A percentile compares a stretch with the other conserved stretches of the same genome.
phyloP scores from a whole-genome alignment of 345 rosid species.

The Brassica cretica region DNA sequence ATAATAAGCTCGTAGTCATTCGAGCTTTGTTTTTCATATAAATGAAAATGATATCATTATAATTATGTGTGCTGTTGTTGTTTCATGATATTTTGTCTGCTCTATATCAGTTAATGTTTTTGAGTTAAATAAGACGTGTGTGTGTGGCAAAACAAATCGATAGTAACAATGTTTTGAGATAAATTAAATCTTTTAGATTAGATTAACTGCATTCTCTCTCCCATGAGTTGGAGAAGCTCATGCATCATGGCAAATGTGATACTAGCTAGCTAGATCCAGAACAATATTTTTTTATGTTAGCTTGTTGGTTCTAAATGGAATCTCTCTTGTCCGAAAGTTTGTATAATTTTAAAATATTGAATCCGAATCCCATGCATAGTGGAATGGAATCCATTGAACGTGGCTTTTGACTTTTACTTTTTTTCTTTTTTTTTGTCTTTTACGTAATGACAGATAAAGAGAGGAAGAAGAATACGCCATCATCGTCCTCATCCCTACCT shows the following conservation, averaged over 20 bases:
- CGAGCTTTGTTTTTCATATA: neutral
- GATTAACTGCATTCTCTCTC: neutral
- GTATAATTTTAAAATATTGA: neutral
- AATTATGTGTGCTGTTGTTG: neutral
- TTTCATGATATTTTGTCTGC: neutral
- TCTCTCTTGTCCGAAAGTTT: neutral
- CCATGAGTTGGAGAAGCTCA: neutral
- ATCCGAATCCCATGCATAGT: neutral
- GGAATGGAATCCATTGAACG: neutral
- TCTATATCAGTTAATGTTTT: neutral
- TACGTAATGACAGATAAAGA: neutral
- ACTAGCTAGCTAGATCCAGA: neutral
- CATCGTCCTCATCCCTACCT: neutral
- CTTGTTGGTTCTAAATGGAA: neutral
- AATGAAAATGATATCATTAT: too few species aligned
- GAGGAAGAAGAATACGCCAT: neutral
- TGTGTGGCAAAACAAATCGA: neutral
- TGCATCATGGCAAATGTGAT: neutral
- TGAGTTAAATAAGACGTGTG: neutral
- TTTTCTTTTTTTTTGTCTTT: neutral
- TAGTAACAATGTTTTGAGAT: neutral
- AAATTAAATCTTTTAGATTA: neutral
- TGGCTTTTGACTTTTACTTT: neutral
- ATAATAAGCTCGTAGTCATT: neutral
- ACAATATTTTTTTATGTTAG: neutral